A percentile compares a stretch with the other conserved stretches of the same genome.
Conservation (phyloP, 1,284 basidiomycete genomes). For the Papiliotrema fonsecae region DNA sequence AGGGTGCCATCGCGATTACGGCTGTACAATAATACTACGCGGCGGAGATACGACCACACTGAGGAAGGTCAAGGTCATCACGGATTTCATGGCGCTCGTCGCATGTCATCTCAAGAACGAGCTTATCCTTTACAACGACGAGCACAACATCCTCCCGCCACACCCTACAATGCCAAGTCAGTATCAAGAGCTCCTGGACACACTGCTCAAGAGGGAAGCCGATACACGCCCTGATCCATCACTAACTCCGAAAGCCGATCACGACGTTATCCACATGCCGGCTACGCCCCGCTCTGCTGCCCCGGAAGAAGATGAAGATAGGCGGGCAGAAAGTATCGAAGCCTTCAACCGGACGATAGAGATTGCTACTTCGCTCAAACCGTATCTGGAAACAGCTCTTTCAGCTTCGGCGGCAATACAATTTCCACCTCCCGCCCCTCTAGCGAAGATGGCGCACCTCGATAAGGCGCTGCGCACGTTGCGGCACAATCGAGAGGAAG, state of each 20-base stretch:
- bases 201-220: conserved; percentile 14
- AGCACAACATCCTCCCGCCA: conserved; percentile 70
- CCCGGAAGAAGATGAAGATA: conserved; percentile 59
- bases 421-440: conserved; percentile 82
- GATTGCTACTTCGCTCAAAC: conserved; percentile 68
- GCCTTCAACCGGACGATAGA: conserved; percentile 34
- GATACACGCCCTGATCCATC: conserved; percentile 3
- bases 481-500: conserved; percentile 71
- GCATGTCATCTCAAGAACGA: conserved; percentile 85
- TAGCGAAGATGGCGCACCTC: conserved; percentile 78
- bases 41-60: conserved; percentile 80
- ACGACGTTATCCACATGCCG: conserved; percentile 8
- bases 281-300: conserved; percentile 12
- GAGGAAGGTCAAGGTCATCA: conserved; percentile 82
- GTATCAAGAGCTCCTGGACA: conserved; percentile 33
- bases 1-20: conserved; percentile 84
- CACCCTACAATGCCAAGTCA: conserved; percentile 26
- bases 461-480: conserved; percentile 66
- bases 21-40: conserved; percentile 87
- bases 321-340: conserved; percentile 61
- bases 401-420: conserved; percentile 85
- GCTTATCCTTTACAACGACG: conserved; percentile 90
- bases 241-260: conserved; percentile 2
- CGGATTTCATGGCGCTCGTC: conserved; percentile 84
- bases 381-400: conserved; percentile 77